Base-by-base conservation (phyloP, 768 basidiomycete genomes). In the Russula emetica region DNA sequence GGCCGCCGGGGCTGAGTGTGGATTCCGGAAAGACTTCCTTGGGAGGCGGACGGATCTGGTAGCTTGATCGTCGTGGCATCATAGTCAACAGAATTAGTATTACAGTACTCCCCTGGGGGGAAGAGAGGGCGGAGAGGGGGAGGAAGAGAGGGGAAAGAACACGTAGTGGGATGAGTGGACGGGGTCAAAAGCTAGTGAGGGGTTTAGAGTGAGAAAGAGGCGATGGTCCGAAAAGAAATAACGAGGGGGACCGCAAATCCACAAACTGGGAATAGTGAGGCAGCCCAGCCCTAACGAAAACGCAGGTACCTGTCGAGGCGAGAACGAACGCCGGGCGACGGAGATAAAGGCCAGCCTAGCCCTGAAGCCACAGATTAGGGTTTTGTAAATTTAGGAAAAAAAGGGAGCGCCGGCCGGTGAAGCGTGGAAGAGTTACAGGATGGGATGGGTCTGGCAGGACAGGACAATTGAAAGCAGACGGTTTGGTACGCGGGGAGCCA, bases 21-120 rank as follows among this genome's bases (percentile, higher is more conserved):
- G 62, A 60, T 60, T 67, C 66, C 7, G 66, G 66, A 60, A 67
- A 67, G 42, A 67, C 66, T 32, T 67, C 66, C 55, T 66, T 65
- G 32, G 66, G 66, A 5, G 66, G 66, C 42, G 62, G 42, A n/a
- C 63, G 62, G 28, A 64, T 55, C 34, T 64, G 66, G 62, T 63
- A 66, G 57, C 28, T 55, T 24, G 62, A 59, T 65, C 62, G 63
- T 64, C 62, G 62, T 16, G 66, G 45, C 58, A 50, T 59, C 53
- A 49, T 66, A 58, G 38, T 56, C 20, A 30, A 24, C 26, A 22
- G 42, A 9, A 22, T 30, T 47, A 44, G 20, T 44, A 32, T 34
- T 44, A 51, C 56, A n/a, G n/a, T n/a, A n/a, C n/a, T n/a, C n/a
- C n/a, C n/a, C n/a, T n/a, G 53, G 28, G 18, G 30, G 32, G 3